Evolutionary conservation across 768 basidiomycete species (phyloP).

Genomic region (Macrolepiota albuminosa): DNA sequence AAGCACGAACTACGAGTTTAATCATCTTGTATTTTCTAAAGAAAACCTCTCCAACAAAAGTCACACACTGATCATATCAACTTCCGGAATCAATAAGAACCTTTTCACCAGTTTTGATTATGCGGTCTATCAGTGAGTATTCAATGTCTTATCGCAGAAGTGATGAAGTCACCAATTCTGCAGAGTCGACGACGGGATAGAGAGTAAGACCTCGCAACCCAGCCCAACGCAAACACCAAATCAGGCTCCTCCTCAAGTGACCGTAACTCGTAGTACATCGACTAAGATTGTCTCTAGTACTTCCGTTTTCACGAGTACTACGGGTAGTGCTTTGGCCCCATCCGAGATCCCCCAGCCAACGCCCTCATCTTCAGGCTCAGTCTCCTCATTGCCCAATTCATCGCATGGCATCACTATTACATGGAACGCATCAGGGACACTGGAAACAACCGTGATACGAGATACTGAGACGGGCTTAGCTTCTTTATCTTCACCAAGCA

Average conservation of each 20-base stretch:
- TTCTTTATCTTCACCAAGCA: not conserved
- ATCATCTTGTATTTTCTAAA: constrained; percentile 25
- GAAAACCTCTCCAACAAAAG: constrained; percentile 22
- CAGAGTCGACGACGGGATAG: not conserved
- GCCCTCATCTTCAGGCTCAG: not conserved
- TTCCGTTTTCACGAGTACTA: not conserved
- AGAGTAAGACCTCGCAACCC: not conserved
- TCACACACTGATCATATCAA: constrained; percentile 28
- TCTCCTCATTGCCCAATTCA: not conserved
- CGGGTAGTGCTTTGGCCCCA: too few species aligned
- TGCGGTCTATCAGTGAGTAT: constrained; percentile 38
- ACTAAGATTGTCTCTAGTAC: not conserved
- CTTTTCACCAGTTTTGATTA: constrained; percentile 38
- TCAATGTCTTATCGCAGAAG: constrained; percentile 1
- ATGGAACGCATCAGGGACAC: not conserved
- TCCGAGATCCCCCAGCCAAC: not conserved
- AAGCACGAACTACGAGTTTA: constrained; percentile 23
- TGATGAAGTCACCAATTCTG: not conserved
- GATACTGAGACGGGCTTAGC: not conserved
- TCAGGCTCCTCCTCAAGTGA: not conserved
- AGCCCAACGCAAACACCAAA: not conserved
- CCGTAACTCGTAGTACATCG: too few species aligned
- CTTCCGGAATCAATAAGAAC: constrained; percentile 22
- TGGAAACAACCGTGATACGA: too few species aligned
- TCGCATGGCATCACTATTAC: not conserved